Percentiles rank a stretch among this genome's conserved stretches.
Conservation (phyloP, 2,329 filamentous ascomycete genomes). For the Microthyrium microscopicum region DNA sequence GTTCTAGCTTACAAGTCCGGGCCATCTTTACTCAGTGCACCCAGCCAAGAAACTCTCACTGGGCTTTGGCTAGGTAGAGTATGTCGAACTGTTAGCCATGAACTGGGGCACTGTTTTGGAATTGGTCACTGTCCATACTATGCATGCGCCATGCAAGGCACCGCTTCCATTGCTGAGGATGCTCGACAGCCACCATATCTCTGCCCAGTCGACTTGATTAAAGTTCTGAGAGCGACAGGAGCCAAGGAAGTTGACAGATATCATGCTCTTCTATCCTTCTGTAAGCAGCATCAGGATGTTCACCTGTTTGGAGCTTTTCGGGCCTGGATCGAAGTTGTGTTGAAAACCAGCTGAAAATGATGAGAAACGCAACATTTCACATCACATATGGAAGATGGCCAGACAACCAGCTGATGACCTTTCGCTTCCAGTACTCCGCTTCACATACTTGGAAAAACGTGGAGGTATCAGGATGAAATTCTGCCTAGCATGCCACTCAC, state of each 20-base stretch:
- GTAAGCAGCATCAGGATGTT: slow-evolving; percentile 22
- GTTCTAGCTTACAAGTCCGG: slow-evolving; percentile 7
- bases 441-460: too few species aligned
- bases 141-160: slow-evolving; percentile 48
- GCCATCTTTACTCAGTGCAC: slow-evolving; percentile 2
- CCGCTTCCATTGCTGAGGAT: slow-evolving; percentile 40
- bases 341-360: too few species aligned
- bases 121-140: slow-evolving; percentile 50
- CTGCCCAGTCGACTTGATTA: slow-evolving; percentile 42
- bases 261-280: slow-evolving; percentile 25
- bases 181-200: slow-evolving; percentile 45
- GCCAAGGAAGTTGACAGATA: slow-evolving; percentile 23
- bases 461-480: too few species aligned
- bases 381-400: too few species aligned
- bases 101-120: slow-evolving; percentile 53
- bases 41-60: slow-evolving; percentile 13
- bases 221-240: slow-evolving; percentile 23
- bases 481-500: too few species aligned
- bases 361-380: too few species aligned
- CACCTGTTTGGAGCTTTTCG: slow-evolving; percentile 27
- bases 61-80: slow-evolving; percentile 41
- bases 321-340: slow-evolving; percentile 3
- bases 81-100: slow-evolving; percentile 44
- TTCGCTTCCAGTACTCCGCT: too few species aligned
- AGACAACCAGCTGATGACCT: too few species aligned